Evolutionary conservation across 768 basidiomycete species (phyloP).

Genomic region (Suillus hirtellus): DNA sequence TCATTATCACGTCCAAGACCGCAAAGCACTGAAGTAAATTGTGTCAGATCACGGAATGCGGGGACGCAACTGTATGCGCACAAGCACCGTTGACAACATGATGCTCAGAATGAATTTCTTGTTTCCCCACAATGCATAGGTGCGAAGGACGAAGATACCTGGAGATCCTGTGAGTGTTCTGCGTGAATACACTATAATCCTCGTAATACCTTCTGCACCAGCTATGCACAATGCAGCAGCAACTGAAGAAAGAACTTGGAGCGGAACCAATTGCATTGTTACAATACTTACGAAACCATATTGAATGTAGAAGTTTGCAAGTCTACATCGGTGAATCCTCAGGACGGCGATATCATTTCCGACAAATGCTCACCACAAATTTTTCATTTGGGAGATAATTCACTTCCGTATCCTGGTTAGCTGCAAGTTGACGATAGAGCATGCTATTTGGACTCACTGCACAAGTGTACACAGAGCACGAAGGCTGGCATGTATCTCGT

Average conservation of each 20-base stretch:
- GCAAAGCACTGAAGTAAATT: not conserved
- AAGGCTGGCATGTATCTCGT: not conserved
- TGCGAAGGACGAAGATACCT: constrained; percentile 5
- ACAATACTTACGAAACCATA: not conserved
- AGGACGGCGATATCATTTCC: not conserved
- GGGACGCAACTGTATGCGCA: not conserved
- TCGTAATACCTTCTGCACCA: not conserved
- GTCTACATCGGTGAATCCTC: not conserved
- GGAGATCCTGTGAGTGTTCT: not conserved
- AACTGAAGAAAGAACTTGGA: not conserved
- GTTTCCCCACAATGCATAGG: constrained; percentile 4
- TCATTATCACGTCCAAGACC: not conserved
- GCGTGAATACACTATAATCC: not conserved
- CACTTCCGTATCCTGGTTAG: not conserved
- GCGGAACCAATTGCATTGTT: not conserved
- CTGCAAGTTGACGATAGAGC: not conserved
- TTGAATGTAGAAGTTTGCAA: not conserved
- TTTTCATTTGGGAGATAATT: constrained; percentile 1
- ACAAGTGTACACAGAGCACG: not conserved
- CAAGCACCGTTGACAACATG: not conserved
- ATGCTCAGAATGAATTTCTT: not conserved
- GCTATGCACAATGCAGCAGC: not conserved
- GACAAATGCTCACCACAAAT: not conserved
- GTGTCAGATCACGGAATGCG: not conserved
- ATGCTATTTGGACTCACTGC: not conserved